phyloP scores from a whole-genome alignment of 257 asterid genomes.

The Paulownia fortunei region DNA sequence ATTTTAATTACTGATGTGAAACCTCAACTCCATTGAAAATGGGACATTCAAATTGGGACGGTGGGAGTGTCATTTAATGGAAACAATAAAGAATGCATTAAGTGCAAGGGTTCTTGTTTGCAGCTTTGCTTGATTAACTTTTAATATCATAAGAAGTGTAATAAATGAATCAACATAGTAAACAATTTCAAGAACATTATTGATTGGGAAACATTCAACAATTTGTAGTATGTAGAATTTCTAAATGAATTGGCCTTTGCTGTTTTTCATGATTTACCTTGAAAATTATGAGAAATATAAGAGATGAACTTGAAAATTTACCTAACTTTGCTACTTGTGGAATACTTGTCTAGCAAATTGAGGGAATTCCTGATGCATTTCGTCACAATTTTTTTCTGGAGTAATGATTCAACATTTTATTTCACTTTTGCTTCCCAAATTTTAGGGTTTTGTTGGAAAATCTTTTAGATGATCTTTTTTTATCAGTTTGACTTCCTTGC shows the following conservation, averaged over 20 bases:
- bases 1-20: neutral
- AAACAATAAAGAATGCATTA: neutral
- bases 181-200: neutral
- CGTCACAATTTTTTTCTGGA: neutral
- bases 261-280: slow-evolving; percentile 4
- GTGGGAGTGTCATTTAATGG: neutral
- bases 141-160: neutral
- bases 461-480: neutral
- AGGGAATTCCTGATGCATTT: slow-evolving; percentile 9
- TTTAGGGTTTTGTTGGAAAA: neutral
- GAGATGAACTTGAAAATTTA: slow-evolving; percentile 2
- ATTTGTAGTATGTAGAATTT: neutral
- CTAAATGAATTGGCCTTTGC: neutral
- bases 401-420: neutral
- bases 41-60: neutral
- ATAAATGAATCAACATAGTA: neutral
- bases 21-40: neutral
- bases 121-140: neutral
- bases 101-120: slow-evolving; percentile 6
- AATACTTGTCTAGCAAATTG: neutral
- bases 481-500: slow-evolving; percentile 3
- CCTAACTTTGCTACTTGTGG: neutral
- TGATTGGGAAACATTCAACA: neutral
- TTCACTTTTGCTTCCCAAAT: neutral
- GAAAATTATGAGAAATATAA: slow-evolving; percentile 10